Conservation (phyloP, 2,329 filamentous ascomycete genomes). For the Aquanectria penicillioides region DNA sequence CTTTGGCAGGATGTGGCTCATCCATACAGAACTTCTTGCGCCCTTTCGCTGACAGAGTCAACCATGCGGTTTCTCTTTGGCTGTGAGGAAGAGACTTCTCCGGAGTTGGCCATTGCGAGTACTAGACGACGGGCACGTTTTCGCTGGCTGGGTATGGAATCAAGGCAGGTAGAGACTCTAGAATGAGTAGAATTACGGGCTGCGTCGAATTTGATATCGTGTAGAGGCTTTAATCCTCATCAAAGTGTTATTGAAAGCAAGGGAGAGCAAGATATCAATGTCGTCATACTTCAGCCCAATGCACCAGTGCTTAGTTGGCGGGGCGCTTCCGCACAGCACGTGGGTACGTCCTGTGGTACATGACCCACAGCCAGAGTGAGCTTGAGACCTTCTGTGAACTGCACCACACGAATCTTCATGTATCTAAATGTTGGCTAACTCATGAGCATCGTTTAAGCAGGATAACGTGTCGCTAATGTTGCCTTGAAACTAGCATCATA, state of each 20-base stretch:
- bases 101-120: constrained; percentile 38
- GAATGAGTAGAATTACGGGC: too few species aligned
- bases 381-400: too few species aligned
- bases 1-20: neutral
- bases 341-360: constrained; percentile 20
- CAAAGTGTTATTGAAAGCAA: neutral
- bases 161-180: too few species aligned
- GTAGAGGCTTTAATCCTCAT: neutral
- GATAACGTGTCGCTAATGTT: too few species aligned
- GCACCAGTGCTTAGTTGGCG: neutral
- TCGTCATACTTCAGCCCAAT: constrained; percentile 18
- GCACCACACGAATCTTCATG: too few species aligned
- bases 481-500: neutral
- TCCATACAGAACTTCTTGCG: constrained; percentile 60
- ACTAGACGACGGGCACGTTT: neutral
- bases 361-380: neutral
- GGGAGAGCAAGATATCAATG: constrained; percentile 18
- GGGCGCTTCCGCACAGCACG: constrained; percentile 1
- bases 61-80: constrained; percentile 47
- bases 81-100: constrained; percentile 34
- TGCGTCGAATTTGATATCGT: too few species aligned
- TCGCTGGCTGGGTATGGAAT: too few species aligned
- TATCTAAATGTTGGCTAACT: too few species aligned
- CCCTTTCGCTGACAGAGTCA: constrained; percentile 55
- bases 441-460: too few species aligned